Evolutionary conservation across 164 flowering plant species (phyloP).

Genomic region (Annona squamosa): DNA sequence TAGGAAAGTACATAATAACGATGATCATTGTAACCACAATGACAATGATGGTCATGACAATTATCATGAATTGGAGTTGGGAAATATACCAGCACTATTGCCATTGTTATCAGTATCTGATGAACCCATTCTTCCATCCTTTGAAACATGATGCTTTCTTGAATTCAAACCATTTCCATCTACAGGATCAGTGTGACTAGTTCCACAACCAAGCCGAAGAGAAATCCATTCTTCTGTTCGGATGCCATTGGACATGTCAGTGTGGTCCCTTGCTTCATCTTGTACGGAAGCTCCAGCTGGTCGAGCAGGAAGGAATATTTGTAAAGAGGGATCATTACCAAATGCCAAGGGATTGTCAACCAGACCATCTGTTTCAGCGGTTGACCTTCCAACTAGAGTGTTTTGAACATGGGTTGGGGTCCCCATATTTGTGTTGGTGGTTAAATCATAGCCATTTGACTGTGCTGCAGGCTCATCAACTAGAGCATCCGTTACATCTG

Average conservation of each 20-base stretch:
- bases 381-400: conserved; percentile 35
- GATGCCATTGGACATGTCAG: conserved; percentile 47
- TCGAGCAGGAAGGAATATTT: conserved; percentile 72
- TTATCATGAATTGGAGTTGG: background rate
- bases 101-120: conserved; percentile 28
- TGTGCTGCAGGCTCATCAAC: conserved; percentile 42
- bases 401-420: conserved; percentile 36
- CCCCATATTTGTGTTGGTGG: conserved; percentile 32
- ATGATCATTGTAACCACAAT: too few species aligned
- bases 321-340: conserved; percentile 71
- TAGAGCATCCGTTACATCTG: conserved; percentile 50
- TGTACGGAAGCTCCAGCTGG: conserved; percentile 47
- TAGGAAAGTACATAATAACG: too few species aligned
- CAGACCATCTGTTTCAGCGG: conserved; percentile 39
- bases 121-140: conserved; percentile 48
- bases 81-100: conserved; percentile 38
- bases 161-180: conserved; percentile 36
- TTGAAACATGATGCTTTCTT: conserved; percentile 35
- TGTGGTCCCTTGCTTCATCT: conserved; percentile 44
- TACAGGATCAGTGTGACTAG: conserved; percentile 34
- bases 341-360: conserved; percentile 74
- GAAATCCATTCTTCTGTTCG: conserved; percentile 85
- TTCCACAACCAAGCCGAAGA: conserved; percentile 75
- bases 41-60: background rate
- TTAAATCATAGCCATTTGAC: conserved; percentile 50